Evolutionary conservation across 2,329 filamentous ascomycete species (phyloP), one percentile per base, ranked within the genome.

Genomic region (Paraconiothyrium sp.): DNA sequence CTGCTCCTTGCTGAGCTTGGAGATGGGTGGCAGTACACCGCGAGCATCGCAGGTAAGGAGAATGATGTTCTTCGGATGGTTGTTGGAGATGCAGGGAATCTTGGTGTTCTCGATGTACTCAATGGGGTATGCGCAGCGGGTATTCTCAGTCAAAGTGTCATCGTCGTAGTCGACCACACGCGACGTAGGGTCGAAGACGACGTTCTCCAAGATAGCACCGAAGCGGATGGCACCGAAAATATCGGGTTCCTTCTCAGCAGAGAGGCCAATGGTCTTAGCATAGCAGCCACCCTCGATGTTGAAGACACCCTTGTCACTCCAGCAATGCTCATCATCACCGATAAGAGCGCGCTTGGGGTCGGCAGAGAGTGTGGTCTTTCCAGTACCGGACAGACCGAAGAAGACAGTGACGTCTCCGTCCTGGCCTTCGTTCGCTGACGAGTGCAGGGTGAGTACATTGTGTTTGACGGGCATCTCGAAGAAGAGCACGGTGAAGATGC

Each of bases 391-490:
- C 56, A 99, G 90, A 80, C 95, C 95, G 84, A 99, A 99, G 91
- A 99, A 99, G 73, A 99, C 92, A 14, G 95, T 98, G 61, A 99
- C 95, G 77, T 99, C 95, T 69, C 95, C 95, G 67, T 92, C 84
- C 86, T 92, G 87, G 74, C 95, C 95, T 88, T 99, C 92, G 84
- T 99, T 99, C 78, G 95, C 95, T 9, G 95, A 99, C 16, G 95
- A 99, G 87, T 99, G 95, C 59, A 99, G 90, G 44, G 95, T 99
- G 71, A 99, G 85, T 74, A 99, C 94, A 82, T 98, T 96, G 89
- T 99, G 95, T 89, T 97, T 97, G 79, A 99, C 92, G 64, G 95
- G 95, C 94, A 98, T 99, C 86, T 99, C 95, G 86, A 98, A 99
- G 88, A 97, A 99, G 79, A 99, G 90, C 54, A 99, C 93, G 51